Conservation (phyloP, 371 early-diverging fungal species). For the Actinomortierella wolfii region DNA sequence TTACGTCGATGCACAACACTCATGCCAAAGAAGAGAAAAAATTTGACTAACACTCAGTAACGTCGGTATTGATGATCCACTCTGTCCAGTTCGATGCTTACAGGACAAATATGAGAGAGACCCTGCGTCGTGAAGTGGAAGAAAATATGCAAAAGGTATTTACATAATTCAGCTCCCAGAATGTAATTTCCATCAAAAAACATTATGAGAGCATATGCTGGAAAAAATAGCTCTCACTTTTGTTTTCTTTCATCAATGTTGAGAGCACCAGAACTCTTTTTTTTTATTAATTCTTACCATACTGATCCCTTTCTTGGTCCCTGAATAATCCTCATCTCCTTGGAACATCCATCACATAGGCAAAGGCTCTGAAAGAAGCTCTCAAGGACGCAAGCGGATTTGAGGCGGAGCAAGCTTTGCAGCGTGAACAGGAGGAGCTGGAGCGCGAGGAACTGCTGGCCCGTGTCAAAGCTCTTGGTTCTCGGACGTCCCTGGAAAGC, state of each 20-base stretch:
- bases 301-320: not conserved
- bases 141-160: constrained; percentile 42
- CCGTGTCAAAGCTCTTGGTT: too few relatives aligned
- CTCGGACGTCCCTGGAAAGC: too few relatives aligned
- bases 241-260: not conserved
- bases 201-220: not conserved
- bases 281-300: not conserved
- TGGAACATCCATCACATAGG: constrained; percentile 16
- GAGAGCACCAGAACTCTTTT: not conserved
- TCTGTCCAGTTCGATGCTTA: constrained; percentile 37
- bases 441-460: constrained; percentile 5
- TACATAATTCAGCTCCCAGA: not conserved
- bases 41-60: too few relatives aligned
- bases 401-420: constrained; percentile 29
- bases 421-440: constrained; percentile 19
- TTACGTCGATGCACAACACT: too few relatives aligned
- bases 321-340: too few relatives aligned
- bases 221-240: not conserved
- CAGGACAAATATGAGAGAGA: constrained; percentile 42
- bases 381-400: constrained; percentile 45
- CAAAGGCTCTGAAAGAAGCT: constrained; percentile 41
- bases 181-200: not conserved
- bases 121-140: constrained; percentile 42
- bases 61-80: too few relatives aligned
- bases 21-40: too few relatives aligned